These are phyloP conservation scores for Sphaerulina populicola DNA, from an alignment of 2,329 filamentous ascomycete genomes.

Conservation along the genomic window DNA sequence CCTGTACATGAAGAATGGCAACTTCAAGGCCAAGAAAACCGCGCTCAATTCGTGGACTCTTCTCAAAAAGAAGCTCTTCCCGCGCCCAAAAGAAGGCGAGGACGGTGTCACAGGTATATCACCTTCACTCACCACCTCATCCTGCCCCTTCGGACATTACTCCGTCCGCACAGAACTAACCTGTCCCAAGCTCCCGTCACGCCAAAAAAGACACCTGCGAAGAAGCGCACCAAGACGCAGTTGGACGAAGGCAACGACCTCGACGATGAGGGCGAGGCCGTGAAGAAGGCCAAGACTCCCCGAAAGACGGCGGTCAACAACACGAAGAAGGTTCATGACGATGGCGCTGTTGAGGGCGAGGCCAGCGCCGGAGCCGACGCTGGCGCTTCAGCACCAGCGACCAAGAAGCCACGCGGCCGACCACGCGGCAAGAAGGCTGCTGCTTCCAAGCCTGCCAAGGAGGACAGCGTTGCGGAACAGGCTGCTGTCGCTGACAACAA, in stretches of 20 bases:
- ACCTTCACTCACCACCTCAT: neutral
- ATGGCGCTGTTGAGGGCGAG: neutral
- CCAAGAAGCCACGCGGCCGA: conserved; percentile 10
- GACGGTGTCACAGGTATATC: conserved; percentile 11
- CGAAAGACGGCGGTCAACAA: conserved; percentile 9
- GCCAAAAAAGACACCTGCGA: conserved; percentile 12
- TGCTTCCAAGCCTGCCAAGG: conserved; percentile 10
- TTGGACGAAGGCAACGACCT: conserved; percentile 20
- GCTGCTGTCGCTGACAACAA: conserved; percentile 1
- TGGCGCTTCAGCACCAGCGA: neutral
- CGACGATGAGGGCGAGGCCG: conserved; percentile 10
- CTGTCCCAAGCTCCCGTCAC: no score
- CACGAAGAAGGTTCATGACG: conserved; percentile 13
- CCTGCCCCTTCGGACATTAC: neutral
- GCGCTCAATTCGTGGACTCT: conserved; percentile 31
- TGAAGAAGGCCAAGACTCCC: conserved; percentile 16
- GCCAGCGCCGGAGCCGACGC: neutral
- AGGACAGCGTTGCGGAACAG: conserved; percentile 5
- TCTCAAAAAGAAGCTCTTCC: conserved; percentile 31
- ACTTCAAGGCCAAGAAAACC: conserved; percentile 29
- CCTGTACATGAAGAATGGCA: conserved; percentile 23
- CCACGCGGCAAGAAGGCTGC: conserved; percentile 19
- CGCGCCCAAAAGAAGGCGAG: conserved; percentile 11
- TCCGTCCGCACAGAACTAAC: neutral
- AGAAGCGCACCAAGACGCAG: conserved; percentile 19